A percentile compares a stretch with the other conserved stretches of the same genome.
Conservation (phyloP, 176 grass and related monocot species). For the Phoenix dactylifera region DNA sequence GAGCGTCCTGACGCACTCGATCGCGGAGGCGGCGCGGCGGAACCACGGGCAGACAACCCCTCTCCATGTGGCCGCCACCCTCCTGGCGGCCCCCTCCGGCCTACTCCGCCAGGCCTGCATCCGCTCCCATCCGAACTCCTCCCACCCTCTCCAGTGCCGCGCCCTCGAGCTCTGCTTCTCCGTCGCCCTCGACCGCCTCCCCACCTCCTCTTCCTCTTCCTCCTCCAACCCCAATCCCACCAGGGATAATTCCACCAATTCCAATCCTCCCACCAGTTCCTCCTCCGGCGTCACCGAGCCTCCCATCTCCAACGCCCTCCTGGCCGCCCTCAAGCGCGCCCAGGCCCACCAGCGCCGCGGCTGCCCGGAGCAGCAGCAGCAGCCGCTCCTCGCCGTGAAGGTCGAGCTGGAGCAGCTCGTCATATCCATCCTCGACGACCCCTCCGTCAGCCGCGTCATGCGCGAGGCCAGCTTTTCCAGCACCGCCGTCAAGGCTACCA, state of each 20-base stretch:
- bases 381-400: conserved; percentile 30
- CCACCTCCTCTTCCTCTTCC: background rate
- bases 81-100: conserved; percentile 14
- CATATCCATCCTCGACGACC: conserved; percentile 26
- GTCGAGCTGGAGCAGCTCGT: conserved; percentile 25
- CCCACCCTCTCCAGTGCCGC: conserved; percentile 27
- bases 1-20: conserved; percentile 13
- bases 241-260: too few relatives aligned
- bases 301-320: conserved; percentile 22
- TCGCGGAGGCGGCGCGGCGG: conserved; percentile 18
- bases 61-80: conserved; percentile 21
- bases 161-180: conserved; percentile 28
- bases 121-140: conserved; percentile 18
- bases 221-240: too few relatives aligned
- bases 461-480: conserved; percentile 23
- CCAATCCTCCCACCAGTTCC: too few relatives aligned
- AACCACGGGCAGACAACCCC: conserved; percentile 26
- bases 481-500: conserved; percentile 16
- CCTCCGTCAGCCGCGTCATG: conserved; percentile 29
- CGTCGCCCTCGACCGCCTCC: conserved; percentile 26
- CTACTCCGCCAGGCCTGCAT: conserved; percentile 25
- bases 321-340: conserved; percentile 27
- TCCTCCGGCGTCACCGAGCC: conserved; percentile 5
- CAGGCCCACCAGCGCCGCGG: conserved; percentile 27
- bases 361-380: conserved; percentile 27